Evolutionary conservation across 495 filamentous ascomycete genomes (phyloP).

Genomic region (Bombardia bombarda): DNA sequence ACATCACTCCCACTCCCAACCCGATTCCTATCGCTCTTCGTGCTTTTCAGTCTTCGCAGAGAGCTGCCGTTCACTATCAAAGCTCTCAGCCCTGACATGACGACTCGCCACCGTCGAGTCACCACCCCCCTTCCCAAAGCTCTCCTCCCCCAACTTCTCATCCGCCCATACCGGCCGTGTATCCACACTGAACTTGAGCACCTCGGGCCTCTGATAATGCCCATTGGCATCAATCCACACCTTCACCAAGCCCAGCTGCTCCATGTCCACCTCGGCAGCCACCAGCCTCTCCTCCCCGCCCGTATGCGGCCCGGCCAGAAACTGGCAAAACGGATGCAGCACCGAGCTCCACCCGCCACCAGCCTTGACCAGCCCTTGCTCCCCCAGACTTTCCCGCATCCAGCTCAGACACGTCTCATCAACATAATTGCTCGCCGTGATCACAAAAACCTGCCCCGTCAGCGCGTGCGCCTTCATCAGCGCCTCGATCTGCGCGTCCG

Average conservation of each 20-base stretch:
- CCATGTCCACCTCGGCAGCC: constrained; percentile 30
- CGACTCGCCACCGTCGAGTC: too few species aligned
- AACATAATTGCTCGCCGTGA: constrained; percentile 32
- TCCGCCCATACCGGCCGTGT: constrained; percentile 26
- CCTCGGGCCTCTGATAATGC: constrained; percentile 34
- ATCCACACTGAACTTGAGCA: constrained; percentile 28
- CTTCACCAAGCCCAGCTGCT: constrained; percentile 27
- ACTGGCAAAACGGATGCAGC: constrained; percentile 27
- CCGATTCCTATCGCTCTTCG: too few species aligned
- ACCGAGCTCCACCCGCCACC: constrained; percentile 34
- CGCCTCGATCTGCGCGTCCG: constrained; percentile 34
- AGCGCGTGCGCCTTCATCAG: constrained; percentile 37
- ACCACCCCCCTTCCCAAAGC: too few species aligned
- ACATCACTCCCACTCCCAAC: too few species aligned
- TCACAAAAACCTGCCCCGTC: constrained; percentile 33
- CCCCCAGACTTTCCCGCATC: constrained; percentile 33
- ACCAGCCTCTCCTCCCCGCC: constrained; percentile 26
- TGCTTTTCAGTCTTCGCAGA: too few species aligned
- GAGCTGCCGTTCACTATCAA: too few species aligned
- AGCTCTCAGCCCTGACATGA: too few species aligned
- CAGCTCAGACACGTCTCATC: constrained; percentile 31
- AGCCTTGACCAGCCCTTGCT: constrained; percentile 30
- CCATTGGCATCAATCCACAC: constrained; percentile 32
- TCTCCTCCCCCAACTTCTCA: constrained; percentile 15
- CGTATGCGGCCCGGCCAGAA: constrained; percentile 28